phyloP scores from a whole-genome alignment of 129 eudicot genomes.

The Flaveria robusta region DNA sequence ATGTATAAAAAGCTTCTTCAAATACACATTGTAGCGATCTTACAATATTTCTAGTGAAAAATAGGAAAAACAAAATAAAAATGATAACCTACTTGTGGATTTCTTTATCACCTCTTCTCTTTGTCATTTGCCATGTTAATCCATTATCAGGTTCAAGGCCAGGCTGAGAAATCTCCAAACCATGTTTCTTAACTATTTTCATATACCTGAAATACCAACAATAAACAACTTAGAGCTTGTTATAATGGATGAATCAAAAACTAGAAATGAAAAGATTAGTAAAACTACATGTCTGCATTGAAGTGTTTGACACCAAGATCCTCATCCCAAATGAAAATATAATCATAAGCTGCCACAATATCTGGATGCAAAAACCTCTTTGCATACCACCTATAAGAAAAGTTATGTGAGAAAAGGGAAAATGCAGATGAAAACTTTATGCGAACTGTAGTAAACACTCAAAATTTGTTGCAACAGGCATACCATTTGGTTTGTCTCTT shows the following conservation, averaged over 20 bases:
- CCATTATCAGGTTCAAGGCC: slow-evolving; percentile 44
- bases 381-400: slow-evolving; percentile 73
- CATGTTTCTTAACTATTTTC: slow-evolving; percentile 46
- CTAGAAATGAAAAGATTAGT: slow-evolving; percentile 17
- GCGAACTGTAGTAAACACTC: background rate
- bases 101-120: slow-evolving; percentile 45
- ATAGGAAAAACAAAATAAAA: too few relatives aligned
- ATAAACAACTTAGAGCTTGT: background rate
- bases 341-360: slow-evolving; percentile 87
- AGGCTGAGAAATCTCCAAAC: slow-evolving; percentile 57
- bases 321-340: slow-evolving; percentile 93
- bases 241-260: slow-evolving; percentile 12
- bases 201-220: slow-evolving; percentile 40
- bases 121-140: slow-evolving; percentile 50
- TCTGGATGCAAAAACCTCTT: slow-evolving; percentile 91
- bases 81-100: slow-evolving; percentile 46
- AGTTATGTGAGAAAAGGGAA: background rate
- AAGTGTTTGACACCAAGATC: slow-evolving; percentile 91
- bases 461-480: slow-evolving; percentile 1
- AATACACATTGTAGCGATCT: background rate
- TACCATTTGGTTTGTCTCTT: slow-evolving; percentile 52
- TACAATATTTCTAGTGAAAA: background rate
- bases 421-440: background rate
- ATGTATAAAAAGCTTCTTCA: background rate
- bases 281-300: slow-evolving; percentile 44